Base-by-base conservation (phyloP, 345 rosid genomes). In the Eucalyptus erythrocorys region DNA sequence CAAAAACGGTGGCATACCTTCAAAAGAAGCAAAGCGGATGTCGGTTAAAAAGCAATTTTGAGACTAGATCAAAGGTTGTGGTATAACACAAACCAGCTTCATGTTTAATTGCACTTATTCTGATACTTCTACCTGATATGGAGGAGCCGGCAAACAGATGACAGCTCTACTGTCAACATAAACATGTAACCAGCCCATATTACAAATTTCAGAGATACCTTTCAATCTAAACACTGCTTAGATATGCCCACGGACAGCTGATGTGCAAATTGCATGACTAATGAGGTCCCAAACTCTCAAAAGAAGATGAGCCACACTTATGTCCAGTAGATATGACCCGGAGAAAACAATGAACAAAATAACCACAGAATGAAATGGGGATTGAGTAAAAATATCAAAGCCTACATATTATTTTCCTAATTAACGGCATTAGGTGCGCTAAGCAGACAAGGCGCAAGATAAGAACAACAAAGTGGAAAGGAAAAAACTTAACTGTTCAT, bases 1-100 rank as follows among this genome's bases (percentile, higher is more conserved):
- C 98, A 95, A 96, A 96, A 90, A 94, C 93, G 86, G 98, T 94
- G 64, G 97, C 96, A 87, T 97, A 94, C 97, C 99, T 97, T 87
- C 87, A 92, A 89, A 80, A 43, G 86, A 32, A 87, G 48, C 55
- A 92, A 86, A 85, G n/a, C n/a, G 40, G 53, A 71, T 51, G 88
- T 86, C 24, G 50, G 48, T 66, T 8, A 68, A 27, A 68, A 82
- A 4, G 61, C n/a, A 51, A 57, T 87, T 17, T 51, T 64, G 66
- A 57, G 48, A 53, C 64, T 85, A 76, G 47, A 76, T 76, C 24
- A 76, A 40, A 76, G 84, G 47, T 76, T 40, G 57, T 79, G 89
- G 59, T 51, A 57, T 37, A 64, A 40, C 40, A 81, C 13, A 42
- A 59, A 2, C 51, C 32, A 50, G 42, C 88, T 86, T 30, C 50